These are phyloP conservation scores for Paecilomyces formosus DNA, from an alignment of 2,329 filamentous ascomycete genomes.

Conservation along the genomic window DNA sequence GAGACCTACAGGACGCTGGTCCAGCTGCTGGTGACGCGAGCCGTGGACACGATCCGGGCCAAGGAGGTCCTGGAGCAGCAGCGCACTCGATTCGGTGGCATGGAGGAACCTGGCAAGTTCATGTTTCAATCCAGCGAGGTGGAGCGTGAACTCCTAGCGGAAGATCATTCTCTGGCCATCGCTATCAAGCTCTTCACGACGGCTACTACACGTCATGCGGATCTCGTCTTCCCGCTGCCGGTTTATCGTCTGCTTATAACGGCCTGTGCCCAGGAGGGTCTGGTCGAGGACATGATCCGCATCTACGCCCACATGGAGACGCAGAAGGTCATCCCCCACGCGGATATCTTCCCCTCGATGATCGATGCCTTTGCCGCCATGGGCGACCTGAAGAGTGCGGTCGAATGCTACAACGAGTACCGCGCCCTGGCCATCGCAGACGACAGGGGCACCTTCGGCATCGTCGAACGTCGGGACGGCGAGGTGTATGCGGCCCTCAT, in stretches of 20 bases:
- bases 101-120: slow-evolving; percentile 76
- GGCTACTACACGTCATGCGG: slow-evolving; percentile 55
- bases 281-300: slow-evolving; percentile 79
- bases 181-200: slow-evolving; percentile 80
- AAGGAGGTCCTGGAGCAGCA: slow-evolving; percentile 73
- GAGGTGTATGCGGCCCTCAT: slow-evolving; percentile 88
- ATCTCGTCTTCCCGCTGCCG: slow-evolving; percentile 64
- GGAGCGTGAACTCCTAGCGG: slow-evolving; percentile 75
- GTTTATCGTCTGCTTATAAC: slow-evolving; percentile 80
- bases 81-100: slow-evolving; percentile 73
- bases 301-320: slow-evolving; percentile 89
- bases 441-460: slow-evolving; percentile 62
- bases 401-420: slow-evolving; percentile 95
- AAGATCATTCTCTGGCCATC: slow-evolving; percentile 79
- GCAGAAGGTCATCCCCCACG: slow-evolving; percentile 64
- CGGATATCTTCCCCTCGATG: slow-evolving; percentile 83
- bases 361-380: slow-evolving; percentile 83
- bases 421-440: slow-evolving; percentile 78
- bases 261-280: slow-evolving; percentile 75
- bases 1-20: slow-evolving; percentile 86
- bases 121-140: slow-evolving; percentile 83
- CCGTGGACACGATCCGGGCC: slow-evolving; percentile 66
- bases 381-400: slow-evolving; percentile 77
- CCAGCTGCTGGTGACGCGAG: slow-evolving; percentile 69
- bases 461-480: slow-evolving; percentile 67